phyloP scores from a whole-genome alignment of 2,329 filamentous ascomycete species.

The Monilinia fructicola region DNA sequence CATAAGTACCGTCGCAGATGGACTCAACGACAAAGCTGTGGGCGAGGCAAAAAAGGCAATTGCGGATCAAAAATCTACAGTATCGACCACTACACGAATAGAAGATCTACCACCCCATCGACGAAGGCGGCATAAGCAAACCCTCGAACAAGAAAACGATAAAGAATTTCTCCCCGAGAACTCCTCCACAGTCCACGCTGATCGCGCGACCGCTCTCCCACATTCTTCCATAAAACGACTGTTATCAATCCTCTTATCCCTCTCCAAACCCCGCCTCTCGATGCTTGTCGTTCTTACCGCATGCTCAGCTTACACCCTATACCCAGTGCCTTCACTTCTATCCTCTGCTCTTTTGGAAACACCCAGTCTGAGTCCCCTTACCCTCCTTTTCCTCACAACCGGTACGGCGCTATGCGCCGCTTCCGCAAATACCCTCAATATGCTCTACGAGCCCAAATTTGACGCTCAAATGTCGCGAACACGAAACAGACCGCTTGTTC shows the following conservation, averaged over 20 bases:
- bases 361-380: constrained; percentile 85
- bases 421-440: constrained; percentile 91
- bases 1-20: constrained; percentile 27
- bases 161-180: constrained; percentile 45
- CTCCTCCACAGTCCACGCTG: constrained; percentile 56
- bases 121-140: constrained; percentile 37
- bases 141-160: constrained; percentile 29
- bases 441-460: constrained; percentile 89
- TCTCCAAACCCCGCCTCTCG: constrained; percentile 93
- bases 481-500: constrained; percentile 82
- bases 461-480: constrained; percentile 95
- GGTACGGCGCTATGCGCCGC: constrained; percentile 89
- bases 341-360: constrained; percentile 61
- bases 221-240: constrained; percentile 59
- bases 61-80: neutral
- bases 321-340: constrained; percentile 86
- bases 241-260: constrained; percentile 78
- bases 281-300: constrained; percentile 88
- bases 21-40: constrained; percentile 26
- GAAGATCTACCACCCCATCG: constrained; percentile 38
- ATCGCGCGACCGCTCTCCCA: constrained; percentile 52
- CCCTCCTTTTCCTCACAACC: constrained; percentile 84
- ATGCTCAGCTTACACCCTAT: constrained; percentile 87
- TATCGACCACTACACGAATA: constrained; percentile 14
- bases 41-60: neutral